Evolutionary conservation across 2,329 filamentous ascomycete genomes (phyloP), one percentile per base, ranked within the genome.

Genomic region (Aspergillus sp.): DNA sequence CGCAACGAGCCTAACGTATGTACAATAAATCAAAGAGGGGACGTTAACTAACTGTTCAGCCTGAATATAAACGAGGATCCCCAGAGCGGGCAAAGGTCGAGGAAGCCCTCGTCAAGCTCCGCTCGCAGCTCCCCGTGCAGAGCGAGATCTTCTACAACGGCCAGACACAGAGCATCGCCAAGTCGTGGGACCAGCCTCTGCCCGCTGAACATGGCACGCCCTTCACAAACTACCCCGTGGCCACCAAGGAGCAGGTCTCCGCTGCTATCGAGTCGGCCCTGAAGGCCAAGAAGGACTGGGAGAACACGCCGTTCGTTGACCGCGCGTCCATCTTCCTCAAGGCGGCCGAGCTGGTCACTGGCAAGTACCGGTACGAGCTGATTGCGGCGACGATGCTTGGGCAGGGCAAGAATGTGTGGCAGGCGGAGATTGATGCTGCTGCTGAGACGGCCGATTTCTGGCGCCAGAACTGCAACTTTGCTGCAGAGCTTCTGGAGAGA

Each of bases 361-460:
- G 85, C 63, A 98, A 98, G 80, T 98, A 99, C 79, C 86, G 95
- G 71, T 97, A 96, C 77, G 91, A 97, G 56, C 86, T 99, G 67
- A 96, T 98, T 90, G 93, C 95, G 8, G 86, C 91, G 45, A 97
- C 95, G 14, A 96, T 98, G 86, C 82, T 96, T 33, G 95, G 93
- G 60, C 93, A 99, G 78, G 93, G 95, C 69, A 98, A 98, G 85
- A 98, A 97, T 74, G 91, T 91, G 47, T 98, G 92, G 92, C 93
- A 99, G 78, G 93, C 95, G 15, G 93, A 99, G 82, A 98, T 98
- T 63, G 93, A 98, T 75, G 84, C 93, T 40, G 93, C 93, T n/a
- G 93, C 93, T 9, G 95, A 99, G 82, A 79, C 96, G 67, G 89
- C 86, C 66, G 93, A 99, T 74, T 98, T 98, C 78, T 80, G 98